Evolutionary conservation across 257 asterid species (phyloP).

Genomic region (Eucommia ulmoides): DNA sequence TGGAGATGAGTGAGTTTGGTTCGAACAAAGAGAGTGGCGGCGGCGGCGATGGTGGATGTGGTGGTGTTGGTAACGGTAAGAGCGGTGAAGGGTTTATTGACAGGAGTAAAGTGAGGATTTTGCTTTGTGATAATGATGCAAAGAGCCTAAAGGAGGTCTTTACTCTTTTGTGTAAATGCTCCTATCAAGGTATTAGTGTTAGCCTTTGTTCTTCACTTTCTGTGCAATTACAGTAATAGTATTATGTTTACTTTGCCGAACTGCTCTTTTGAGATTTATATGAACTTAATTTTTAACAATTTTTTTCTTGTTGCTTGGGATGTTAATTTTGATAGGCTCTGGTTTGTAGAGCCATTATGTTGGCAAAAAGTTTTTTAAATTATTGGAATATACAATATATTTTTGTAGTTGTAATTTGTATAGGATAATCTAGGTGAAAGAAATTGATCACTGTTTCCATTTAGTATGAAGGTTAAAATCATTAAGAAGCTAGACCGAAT

Average conservation of each 20-base stretch:
- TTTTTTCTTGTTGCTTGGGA: too few species aligned
- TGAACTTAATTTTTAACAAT: too few species aligned
- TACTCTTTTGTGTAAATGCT: constrained; percentile 69
- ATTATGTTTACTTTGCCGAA: neutral
- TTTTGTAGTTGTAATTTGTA: too few species aligned
- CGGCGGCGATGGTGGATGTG: constrained; percentile 41
- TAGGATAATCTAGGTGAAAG: too few species aligned
- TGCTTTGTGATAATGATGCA: constrained; percentile 78
- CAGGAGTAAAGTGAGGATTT: constrained; percentile 82
- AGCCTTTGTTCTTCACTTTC: neutral
- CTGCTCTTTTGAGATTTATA: neutral
- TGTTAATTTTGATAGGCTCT: too few species aligned
- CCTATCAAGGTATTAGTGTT: constrained; percentile 61
- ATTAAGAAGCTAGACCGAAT: too few species aligned
- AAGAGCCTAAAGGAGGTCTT: constrained; percentile 61
- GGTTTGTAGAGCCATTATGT: too few species aligned
- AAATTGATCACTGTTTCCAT: too few species aligned
- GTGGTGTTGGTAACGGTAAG: constrained; percentile 28
- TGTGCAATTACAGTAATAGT: neutral
- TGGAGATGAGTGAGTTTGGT: neutral
- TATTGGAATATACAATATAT: too few species aligned
- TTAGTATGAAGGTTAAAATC: too few species aligned
- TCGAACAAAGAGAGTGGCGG: constrained; percentile 2
- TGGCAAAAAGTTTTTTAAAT: too few species aligned
- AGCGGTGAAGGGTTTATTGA: constrained; percentile 78